These are phyloP conservation scores for Hypoxylon rubiginosum DNA, from an alignment of 2,329 filamentous ascomycete species.

Conservation along the genomic window DNA sequence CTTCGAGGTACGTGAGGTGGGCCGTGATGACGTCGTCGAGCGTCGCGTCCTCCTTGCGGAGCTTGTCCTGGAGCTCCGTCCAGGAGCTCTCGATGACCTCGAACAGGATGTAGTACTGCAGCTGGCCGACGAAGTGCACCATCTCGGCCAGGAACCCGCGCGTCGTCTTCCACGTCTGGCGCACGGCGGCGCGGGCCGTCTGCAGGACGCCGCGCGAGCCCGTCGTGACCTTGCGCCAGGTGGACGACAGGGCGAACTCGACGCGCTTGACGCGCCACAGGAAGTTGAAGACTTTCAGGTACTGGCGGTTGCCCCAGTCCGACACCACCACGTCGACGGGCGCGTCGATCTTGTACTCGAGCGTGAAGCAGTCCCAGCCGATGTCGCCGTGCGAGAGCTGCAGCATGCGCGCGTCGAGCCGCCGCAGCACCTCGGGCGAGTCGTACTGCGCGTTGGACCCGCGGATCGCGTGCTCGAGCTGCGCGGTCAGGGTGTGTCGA, in stretches of 20 bases:
- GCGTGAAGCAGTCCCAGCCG: slow-evolving; percentile 98
- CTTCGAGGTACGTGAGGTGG: slow-evolving; percentile 89
- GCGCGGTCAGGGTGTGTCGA: slow-evolving; percentile 95
- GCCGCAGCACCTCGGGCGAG: slow-evolving; percentile 87
- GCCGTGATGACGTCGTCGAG: slow-evolving; percentile 95
- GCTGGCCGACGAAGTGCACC: slow-evolving; percentile 97
- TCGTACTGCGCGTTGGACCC: slow-evolving; percentile 98
- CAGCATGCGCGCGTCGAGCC: slow-evolving; percentile 97
- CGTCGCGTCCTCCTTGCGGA: slow-evolving; percentile 87
- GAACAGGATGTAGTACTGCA: slow-evolving; percentile 98
- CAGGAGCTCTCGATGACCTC: slow-evolving; percentile 98
- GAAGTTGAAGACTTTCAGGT: slow-evolving; percentile 99
- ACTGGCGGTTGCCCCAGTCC: slow-evolving; percentile 94
- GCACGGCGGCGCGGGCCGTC: slow-evolving; percentile 76
- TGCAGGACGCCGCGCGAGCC: slow-evolving; percentile 91
- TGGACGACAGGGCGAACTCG: slow-evolving; percentile 90
- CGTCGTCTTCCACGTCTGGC: slow-evolving; percentile 89
- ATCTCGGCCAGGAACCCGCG: slow-evolving; percentile 93
- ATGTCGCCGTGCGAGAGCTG: slow-evolving; percentile 97
- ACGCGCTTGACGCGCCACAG: slow-evolving; percentile 98
- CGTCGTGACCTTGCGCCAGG: slow-evolving; percentile 96
- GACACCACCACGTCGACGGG: slow-evolving; percentile 98
- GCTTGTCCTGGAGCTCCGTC: slow-evolving; percentile 87
- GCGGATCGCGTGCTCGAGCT: slow-evolving; percentile 95
- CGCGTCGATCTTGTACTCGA: slow-evolving; percentile 98